Base-by-base conservation (phyloP, 2,329 filamentous ascomycete genomes). In the Ophiostoma triangulosporum region DNA sequence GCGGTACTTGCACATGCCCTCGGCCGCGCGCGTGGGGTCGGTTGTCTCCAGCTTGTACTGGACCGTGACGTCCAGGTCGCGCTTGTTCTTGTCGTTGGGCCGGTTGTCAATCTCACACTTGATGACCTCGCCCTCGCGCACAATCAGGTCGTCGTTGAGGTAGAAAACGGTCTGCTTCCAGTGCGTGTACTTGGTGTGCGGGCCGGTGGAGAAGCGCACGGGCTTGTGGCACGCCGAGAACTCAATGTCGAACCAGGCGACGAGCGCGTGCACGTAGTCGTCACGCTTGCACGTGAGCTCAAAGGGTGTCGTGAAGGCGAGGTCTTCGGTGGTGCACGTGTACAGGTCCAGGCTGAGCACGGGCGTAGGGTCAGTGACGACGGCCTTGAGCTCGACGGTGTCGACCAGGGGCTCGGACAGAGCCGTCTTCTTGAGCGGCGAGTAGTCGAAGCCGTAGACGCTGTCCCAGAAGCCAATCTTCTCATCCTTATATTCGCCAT, bases 91-190 rank as follows among this genome's bases (percentile, higher is more conserved):
- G 59, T 85, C 77, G 67, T 95, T 98, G 52, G 93, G 93, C 70
- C 83, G 85, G 73, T 91, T 94, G 59, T 81, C 76, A 38, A 98
- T 73, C 31, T 76, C 73, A 63, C 88, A 87, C 56, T 73, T 71
- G 56, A 98, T 76, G 63, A 80, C 76, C 74, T 98, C 93, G 54
- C 85, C 88, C 64, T 88, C 78, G 69, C 95, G 84, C 35, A 95
- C 89, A 17, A 90, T 97, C 59, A 98, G 74, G 32, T 95, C 87
- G 62, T 98, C 90, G 64, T 86, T 81, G 59, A 98, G 77, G 73
- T 98, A 98, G 74, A 98, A 97, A 58, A 98, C 93, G 12, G 93
- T 98, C 76, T 98, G 93, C 75, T 98, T 98, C 93, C 93, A 98
- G 78, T 98, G 93, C 17, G 93, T 98, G 74, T 97, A 97, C 74